These are phyloP conservation scores for Beauveria varroae DNA, from an alignment of 2,329 filamentous ascomycete genomes.

Conservation along the genomic window DNA sequence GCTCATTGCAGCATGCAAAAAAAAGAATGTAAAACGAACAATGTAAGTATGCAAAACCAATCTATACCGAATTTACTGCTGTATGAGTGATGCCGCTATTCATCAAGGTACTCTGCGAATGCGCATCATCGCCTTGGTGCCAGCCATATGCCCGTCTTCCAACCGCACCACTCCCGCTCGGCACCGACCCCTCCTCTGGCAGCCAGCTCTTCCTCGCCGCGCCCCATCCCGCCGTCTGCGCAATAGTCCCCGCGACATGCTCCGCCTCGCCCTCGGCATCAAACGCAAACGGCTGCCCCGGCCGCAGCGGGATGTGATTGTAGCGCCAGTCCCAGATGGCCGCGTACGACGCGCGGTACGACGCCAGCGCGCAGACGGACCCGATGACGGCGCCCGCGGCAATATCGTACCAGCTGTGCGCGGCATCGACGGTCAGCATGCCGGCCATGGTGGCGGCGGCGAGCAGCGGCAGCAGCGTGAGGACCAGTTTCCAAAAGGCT, in stretches of 20 bases:
- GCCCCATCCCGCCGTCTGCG: conserved; percentile 14
- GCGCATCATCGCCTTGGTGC: not conserved
- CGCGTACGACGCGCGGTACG: conserved; percentile 61
- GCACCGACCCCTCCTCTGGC: not conserved
- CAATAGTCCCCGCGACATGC: conserved; percentile 7
- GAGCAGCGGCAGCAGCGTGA: conserved; percentile 51
- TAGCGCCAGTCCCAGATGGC: conserved; percentile 62
- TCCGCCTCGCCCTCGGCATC: conserved; percentile 7
- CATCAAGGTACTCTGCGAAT: not conserved
- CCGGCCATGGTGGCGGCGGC: conserved; percentile 53
- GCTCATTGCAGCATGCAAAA: too few relatives aligned
- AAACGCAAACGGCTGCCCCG: conserved; percentile 26
- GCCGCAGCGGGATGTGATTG: conserved; percentile 57
- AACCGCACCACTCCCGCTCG: not conserved
- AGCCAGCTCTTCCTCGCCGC: conserved; percentile 12
- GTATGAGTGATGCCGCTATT: not conserved
- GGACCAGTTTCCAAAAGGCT: conserved; percentile 58
- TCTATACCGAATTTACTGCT: not conserved
- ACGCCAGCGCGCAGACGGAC: conserved; percentile 50
- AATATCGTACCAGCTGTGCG: conserved; percentile 65
- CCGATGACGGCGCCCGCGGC: conserved; percentile 58
- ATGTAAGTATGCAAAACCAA: not conserved
- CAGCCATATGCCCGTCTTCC: not conserved
- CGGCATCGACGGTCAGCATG: conserved; percentile 55
- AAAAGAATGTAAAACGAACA: too few relatives aligned